Base-by-base conservation (phyloP, 1,284 basidiomycete genomes). In the Malassezia obtusa region DNA sequence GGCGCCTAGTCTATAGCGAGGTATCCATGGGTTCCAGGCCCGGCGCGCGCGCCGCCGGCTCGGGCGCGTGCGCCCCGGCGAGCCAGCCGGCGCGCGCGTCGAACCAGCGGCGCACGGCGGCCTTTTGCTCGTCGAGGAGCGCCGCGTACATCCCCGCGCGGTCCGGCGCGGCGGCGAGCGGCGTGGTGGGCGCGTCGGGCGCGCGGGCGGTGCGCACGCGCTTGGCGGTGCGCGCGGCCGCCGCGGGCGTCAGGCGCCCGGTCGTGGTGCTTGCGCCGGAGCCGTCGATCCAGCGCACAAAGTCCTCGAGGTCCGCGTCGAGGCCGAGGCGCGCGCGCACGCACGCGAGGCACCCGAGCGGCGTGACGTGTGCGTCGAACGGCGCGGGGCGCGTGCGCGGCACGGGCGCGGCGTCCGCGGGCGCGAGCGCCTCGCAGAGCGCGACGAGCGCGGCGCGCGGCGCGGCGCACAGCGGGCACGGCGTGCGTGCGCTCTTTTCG, bases 1-100 rank as follows among this genome's bases (percentile, higher is more conserved):
- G 63, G 65, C 17, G 59, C 61, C 14, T 66, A 50, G 22, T 32
- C 19, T 45, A 40, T 41, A 21, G 6, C 9, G 21, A 14, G 4
- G 28, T 33, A 24, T 45, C 43, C 37, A 38, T 38, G 21, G 19
- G 21, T 21, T 41, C 21, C 9, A 11, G 15, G 35, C 10, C 10
- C 17, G 26, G 35, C 15, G 33, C 35, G 8, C 35, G 24, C 33
- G 45, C 35, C 45, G 30, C 30, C 11, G 30, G 30, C 26, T n/a
- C 21, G n/a, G 38, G 38, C 26, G 38, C 15, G 14, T n/a, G 3
- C 3, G 8, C 24, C 40, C 10, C 19, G 17, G 28, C 28, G 8
- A 45, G 6, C 45, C 45, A 46, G 6, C 8, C 32, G 35, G n/a
- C 19, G 2, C 24, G 22, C 12, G 31, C 21, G n/a, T 24, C 45